phyloP scores from a whole-genome alignment of 75 land plant genomes.

The Selaginella moellendorffii region DNA sequence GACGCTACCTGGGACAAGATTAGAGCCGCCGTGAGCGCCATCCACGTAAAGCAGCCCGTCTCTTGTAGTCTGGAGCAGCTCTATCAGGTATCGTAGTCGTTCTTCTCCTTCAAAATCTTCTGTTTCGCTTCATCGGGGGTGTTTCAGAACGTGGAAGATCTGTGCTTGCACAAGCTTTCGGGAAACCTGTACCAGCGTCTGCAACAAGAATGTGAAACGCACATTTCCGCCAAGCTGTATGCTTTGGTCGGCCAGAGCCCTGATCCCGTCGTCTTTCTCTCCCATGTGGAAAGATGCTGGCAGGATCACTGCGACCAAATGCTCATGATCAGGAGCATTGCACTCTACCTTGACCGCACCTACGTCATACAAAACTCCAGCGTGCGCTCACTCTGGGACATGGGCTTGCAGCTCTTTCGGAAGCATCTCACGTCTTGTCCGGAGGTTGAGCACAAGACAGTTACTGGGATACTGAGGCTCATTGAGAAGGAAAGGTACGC shows the following conservation, averaged over 20 bases:
- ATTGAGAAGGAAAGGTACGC: conserved; percentile 90
- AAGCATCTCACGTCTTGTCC: conserved; percentile 71
- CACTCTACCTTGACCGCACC: conserved; percentile 87
- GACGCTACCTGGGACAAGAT: conserved; percentile 85
- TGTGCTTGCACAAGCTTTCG: conserved; percentile 94
- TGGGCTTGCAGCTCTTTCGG: conserved; percentile 95
- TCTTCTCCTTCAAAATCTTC: not conserved
- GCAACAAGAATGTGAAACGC: conserved; percentile 82
- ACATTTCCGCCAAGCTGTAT: conserved; percentile 51
- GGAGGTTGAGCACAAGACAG: conserved; percentile 93
- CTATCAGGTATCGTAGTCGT: conserved; percentile 59
- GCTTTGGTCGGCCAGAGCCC: conserved; percentile 84
- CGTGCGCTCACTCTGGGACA: conserved; percentile 93
- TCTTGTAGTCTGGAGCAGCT: conserved; percentile 81
- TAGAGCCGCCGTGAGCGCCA: conserved; percentile 75
- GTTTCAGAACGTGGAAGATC: conserved; percentile 89
- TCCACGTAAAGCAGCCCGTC: conserved; percentile 83
- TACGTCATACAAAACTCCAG: conserved; percentile 88
- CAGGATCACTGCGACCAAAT: conserved; percentile 97
- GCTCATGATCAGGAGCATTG: conserved; percentile 93
- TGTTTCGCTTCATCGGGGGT: not conserved
- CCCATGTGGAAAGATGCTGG: conserved; percentile 93
- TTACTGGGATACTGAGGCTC: conserved; percentile 74
- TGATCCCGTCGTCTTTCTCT: conserved; percentile 78
- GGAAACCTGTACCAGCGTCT: conserved; percentile 73